Conservation (phyloP, 1,284 basidiomycete species). For the Butyriboletus regius region DNA sequence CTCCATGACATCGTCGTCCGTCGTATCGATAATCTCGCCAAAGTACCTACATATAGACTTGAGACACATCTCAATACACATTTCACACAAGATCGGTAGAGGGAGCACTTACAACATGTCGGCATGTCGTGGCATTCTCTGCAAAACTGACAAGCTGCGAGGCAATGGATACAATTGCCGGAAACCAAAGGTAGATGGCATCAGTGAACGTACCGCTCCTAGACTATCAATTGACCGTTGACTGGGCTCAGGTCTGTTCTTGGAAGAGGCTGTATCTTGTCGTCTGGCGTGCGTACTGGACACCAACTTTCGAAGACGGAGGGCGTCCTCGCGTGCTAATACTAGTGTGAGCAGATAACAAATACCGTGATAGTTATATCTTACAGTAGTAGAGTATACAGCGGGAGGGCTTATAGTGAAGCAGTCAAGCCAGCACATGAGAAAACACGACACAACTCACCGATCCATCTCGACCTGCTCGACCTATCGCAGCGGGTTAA, state of each 20-base stretch:
- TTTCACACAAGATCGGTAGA: not conserved
- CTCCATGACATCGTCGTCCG: slow-evolving; percentile 42
- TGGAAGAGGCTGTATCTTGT: slow-evolving; percentile 35
- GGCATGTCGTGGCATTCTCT: slow-evolving; percentile 57
- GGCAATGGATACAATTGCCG: not conserved
- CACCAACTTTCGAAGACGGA: slow-evolving; percentile 50
- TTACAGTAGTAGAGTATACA: slow-evolving; percentile 77
- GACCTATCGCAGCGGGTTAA: slow-evolving; percentile 37
- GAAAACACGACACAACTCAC: slow-evolving; percentile 38
- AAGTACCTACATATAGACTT: slow-evolving; percentile 78
- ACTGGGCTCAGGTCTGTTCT: slow-evolving; percentile 52
- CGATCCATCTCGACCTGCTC: slow-evolving; percentile 76
- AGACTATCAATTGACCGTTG: slow-evolving; percentile 63
- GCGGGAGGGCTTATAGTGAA: slow-evolving; percentile 55
- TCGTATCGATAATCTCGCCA: slow-evolving; percentile 61
- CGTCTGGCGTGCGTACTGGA: slow-evolving; percentile 43
- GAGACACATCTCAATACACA: not conserved
- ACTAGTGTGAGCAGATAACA: slow-evolving; percentile 1
- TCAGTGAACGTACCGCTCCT: slow-evolving; percentile 43
- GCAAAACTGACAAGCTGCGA: slow-evolving; percentile 60
- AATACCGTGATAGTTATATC: slow-evolving; percentile 14
- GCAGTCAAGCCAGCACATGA: not conserved
- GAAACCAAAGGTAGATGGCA: not conserved
- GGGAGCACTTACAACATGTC: slow-evolving; percentile 58
- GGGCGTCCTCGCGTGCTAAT: slow-evolving; percentile 69